Conservation (phyloP, 2,329 filamentous ascomycete species). For the Raffaelea arxii region DNA sequence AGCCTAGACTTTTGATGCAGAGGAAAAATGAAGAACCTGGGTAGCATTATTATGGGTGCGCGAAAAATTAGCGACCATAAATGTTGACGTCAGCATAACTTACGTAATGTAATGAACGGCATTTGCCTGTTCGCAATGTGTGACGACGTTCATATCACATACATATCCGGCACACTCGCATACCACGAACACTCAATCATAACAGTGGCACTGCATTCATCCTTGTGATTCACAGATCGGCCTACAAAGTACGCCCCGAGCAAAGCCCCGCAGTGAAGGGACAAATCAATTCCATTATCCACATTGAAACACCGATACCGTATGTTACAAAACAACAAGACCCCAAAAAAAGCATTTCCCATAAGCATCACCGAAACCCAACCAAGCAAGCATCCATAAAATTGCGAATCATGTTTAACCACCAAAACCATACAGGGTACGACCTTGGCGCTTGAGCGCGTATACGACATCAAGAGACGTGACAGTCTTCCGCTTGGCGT, state of each 20-base stretch:
- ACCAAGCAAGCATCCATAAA: slow-evolving; percentile 12
- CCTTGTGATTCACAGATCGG: not conserved
- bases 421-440: slow-evolving; percentile 82
- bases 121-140: not conserved
- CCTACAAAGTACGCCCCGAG: too few species aligned
- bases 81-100: too few species aligned
- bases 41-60: too few species aligned
- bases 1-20: slow-evolving; percentile 13
- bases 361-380: slow-evolving; percentile 19
- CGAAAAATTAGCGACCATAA: too few species aligned
- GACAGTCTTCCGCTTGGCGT: slow-evolving; percentile 74
- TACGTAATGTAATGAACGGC: too few species aligned
- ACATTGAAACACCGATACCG: slow-evolving; percentile 16
- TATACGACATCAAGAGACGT: slow-evolving; percentile 60
- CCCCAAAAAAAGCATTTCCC: slow-evolving; percentile 16
- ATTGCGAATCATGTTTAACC: slow-evolving; percentile 46
- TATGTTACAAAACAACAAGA: slow-evolving; percentile 14
- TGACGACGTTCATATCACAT: not conserved
- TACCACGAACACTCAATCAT: too few species aligned
- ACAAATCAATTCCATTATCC: slow-evolving; percentile 17
- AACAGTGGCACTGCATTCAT: not conserved
- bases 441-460: slow-evolving; percentile 57
- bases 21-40: slow-evolving; percentile 13
- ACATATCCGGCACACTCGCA: too few species aligned
- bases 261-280: not conserved